Evolutionary conservation across 208 protist species (phyloP).

Genomic region (Entamoeba invadens): DNA sequence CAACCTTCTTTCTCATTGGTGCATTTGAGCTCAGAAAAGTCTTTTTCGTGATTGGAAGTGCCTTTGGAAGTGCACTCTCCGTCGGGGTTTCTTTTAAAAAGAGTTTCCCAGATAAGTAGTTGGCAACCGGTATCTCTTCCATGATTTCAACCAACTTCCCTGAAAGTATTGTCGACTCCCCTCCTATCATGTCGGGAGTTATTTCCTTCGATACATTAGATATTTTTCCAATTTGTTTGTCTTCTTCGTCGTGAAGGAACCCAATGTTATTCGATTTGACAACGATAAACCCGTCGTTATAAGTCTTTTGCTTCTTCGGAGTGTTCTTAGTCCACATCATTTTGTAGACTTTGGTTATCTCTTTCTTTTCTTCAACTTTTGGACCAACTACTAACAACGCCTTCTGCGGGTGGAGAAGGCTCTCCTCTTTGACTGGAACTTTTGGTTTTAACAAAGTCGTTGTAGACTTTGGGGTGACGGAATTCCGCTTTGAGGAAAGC

Average conservation of each 20-base stretch:
- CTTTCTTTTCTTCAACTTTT: neutral
- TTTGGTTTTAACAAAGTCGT: neutral
- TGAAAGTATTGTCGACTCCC: neutral
- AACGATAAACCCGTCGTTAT: neutral
- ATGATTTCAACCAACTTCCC: neutral
- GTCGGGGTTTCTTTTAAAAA: neutral
- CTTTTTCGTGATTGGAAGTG: neutral
- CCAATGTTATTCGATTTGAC: neutral
- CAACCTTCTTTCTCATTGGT: neutral
- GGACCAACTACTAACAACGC: neutral
- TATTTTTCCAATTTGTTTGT: neutral
- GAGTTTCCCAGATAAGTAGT: neutral
- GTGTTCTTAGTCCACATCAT: neutral
- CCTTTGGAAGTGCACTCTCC: neutral
- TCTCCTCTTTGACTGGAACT: neutral
- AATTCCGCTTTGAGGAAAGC: too few species aligned
- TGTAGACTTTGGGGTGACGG: too few species aligned
- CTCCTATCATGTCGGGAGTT: neutral
- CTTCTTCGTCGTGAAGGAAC: neutral
- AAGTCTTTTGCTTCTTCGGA: neutral
- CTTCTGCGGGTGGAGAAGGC: neutral
- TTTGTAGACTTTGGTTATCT: neutral
- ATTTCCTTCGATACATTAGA: neutral
- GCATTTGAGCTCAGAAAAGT: neutral
- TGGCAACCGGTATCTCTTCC: neutral